Evolutionary conservation across 208 protist species (phyloP), one percentile per base, ranked within the genome.

Genomic region (Sergeia podlipaevii): DNA sequence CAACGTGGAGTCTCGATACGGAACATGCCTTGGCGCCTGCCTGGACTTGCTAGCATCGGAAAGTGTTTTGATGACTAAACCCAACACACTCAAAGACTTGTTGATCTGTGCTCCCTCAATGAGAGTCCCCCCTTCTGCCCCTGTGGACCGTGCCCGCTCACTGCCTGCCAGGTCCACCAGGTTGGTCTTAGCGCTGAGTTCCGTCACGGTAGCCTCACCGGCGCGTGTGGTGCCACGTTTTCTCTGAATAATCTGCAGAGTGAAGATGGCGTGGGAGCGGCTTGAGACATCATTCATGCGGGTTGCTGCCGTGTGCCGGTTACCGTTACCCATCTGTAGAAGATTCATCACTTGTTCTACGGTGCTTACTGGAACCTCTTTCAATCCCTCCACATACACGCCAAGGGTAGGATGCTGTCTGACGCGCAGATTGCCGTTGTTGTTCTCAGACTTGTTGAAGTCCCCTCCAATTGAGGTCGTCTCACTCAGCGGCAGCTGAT

Each of bases 191-290:
- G 77, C 50, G 1, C 82, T 65, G 3, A 89, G 52, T 45, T 87
- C 75, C 4, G 74, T 89, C 23, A 70, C 70, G 15, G 50, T 52
- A 11, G 34, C 54, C 17, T 13, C 34, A 4, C 55, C 74, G 17
- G 55, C 39, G 20, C 62, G 62, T 43, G 67, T 65, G 6, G 28
- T 64, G 32, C 53, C 51, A 10, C 32, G 64, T 17, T 62, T 55
- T 37, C 73, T 72, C 50, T 91, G 81, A 11, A 89, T 29, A 10
- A 97, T 47, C 34, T 74, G 68, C 29, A 99, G 70, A 2, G 84
- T 56, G 62, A 99, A 98, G 42, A 99, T 97, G 23, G 97, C 97
- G 71, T 99, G 98, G 2, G 96, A 98, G 27, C 97, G 79, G 45
- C 82, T 96, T 17, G 86, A 97, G 27, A 70, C 66, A n/a, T 97